These are phyloP conservation scores for Nyctanthes arbortristis DNA, from an alignment of 257 asterid genomes.

Conservation along the genomic window DNA sequence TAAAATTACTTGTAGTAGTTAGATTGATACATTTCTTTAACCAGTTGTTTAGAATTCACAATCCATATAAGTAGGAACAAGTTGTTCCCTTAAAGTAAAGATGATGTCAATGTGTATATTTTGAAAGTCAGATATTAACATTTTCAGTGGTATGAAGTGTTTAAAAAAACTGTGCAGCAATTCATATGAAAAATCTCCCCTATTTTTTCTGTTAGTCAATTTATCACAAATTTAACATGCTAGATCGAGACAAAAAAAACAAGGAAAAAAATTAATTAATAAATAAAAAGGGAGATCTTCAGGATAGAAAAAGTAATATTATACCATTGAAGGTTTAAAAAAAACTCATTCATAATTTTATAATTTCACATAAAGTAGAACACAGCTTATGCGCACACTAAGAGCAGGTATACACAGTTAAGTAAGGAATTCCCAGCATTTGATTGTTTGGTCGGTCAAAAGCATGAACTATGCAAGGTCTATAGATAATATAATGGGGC, in stretches of 20 bases:
- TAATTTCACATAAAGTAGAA: constrained; percentile 2
- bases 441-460: background rate
- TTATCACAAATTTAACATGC: constrained; percentile 12
- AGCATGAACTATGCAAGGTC: background rate
- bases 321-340: constrained; percentile 7
- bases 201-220: constrained; percentile 4
- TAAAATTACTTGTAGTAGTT: background rate
- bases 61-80: background rate
- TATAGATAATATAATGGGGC: background rate
- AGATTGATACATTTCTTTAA: background rate
- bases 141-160: too few relatives aligned
- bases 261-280: too few relatives aligned
- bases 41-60: background rate
- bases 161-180: background rate
- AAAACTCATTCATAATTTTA: background rate
- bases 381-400: background rate
- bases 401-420: background rate
- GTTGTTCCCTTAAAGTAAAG: background rate
- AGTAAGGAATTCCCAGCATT: background rate
- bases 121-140: too few relatives aligned
- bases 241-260: background rate
- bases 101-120: too few relatives aligned
- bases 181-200: background rate
- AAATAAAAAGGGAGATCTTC: too few relatives aligned
- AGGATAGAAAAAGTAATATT: constrained; percentile 2